Evolutionary conservation across 1,284 basidiomycete genomes (phyloP).

Genomic region (Cutaneotrichosporon dermatis): DNA sequence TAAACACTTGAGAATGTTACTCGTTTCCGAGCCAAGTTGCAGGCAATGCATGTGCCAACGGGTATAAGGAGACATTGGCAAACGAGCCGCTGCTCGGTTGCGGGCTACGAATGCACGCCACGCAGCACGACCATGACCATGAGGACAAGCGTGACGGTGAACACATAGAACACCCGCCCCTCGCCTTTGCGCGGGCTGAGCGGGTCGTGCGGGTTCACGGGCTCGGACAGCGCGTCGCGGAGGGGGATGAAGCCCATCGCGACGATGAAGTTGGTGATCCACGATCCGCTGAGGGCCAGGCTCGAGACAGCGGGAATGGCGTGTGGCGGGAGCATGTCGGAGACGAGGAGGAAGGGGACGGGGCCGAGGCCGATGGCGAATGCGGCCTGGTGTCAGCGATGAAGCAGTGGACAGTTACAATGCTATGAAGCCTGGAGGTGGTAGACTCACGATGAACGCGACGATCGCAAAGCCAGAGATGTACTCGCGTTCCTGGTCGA

Average conservation of each 20-base stretch:
- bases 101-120: slow-evolving; percentile 19
- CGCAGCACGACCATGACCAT: slow-evolving; percentile 28
- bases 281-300: slow-evolving; percentile 76
- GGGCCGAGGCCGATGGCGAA: slow-evolving; percentile 89
- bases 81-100: no score
- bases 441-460: slow-evolving; percentile 72
- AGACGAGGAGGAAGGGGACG: slow-evolving; percentile 83
- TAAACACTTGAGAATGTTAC: no score
- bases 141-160: slow-evolving; percentile 51
- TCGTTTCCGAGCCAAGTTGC: no score
- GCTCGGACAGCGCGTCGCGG: slow-evolving; percentile 59
- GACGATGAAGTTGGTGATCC: slow-evolving; percentile 77
- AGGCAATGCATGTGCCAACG: no score
- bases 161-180: slow-evolving; percentile 77
- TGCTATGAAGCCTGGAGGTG: no score
- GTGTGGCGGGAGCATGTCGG: slow-evolving; percentile 79
- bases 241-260: slow-evolving; percentile 77
- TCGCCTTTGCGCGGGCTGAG: slow-evolving; percentile 54
- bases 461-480: slow-evolving; percentile 73
- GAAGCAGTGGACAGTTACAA: no score
- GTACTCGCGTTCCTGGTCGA: slow-evolving; percentile 59
- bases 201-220: slow-evolving; percentile 30
- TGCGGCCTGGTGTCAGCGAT: slow-evolving; percentile 54
- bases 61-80: no score
- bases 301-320: slow-evolving; percentile 80